Evolutionary conservation across 306 rosid species (phyloP).

Genomic region (Herpetospermum pedunculosum): DNA sequence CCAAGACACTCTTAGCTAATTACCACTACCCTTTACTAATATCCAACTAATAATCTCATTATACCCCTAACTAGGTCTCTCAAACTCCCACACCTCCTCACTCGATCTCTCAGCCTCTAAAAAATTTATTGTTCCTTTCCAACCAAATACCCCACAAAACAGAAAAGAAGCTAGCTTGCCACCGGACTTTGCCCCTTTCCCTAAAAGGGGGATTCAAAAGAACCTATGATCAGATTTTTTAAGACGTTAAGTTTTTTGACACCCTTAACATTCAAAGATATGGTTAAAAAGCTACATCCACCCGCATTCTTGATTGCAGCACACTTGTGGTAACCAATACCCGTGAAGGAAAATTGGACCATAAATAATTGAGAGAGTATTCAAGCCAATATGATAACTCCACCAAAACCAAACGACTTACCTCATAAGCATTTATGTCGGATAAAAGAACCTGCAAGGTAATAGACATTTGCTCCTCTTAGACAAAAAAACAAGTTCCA

Average conservation of each 20-base stretch:
- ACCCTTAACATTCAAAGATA: not conserved
- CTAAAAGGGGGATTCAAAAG: too few relatives aligned
- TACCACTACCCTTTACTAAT: too few relatives aligned
- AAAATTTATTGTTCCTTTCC: too few relatives aligned
- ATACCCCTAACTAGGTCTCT: too few relatives aligned
- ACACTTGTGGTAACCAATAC: not conserved
- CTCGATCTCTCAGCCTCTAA: too few relatives aligned
- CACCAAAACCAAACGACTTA: constrained; percentile 15
- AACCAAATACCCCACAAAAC: too few relatives aligned
- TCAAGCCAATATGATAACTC: not conserved
- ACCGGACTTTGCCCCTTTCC: too few relatives aligned
- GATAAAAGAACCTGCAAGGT: constrained; percentile 75
- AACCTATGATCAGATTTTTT: not conserved
- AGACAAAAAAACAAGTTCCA: constrained; percentile 10
- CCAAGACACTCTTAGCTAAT: too few relatives aligned
- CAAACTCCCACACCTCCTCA: too few relatives aligned
- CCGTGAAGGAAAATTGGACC: not conserved
- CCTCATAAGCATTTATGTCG: constrained; percentile 84
- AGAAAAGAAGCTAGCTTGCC: too few relatives aligned
- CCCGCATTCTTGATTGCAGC: not conserved
- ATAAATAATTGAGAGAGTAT: not conserved
- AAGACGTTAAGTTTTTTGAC: not conserved
- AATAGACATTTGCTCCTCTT: constrained; percentile 1
- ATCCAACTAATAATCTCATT: too few relatives aligned
- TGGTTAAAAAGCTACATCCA: not conserved